These are phyloP conservation scores for Trichoderma sp. DNA, from an alignment of 2,329 filamentous ascomycete species.

Conservation along the genomic window DNA sequence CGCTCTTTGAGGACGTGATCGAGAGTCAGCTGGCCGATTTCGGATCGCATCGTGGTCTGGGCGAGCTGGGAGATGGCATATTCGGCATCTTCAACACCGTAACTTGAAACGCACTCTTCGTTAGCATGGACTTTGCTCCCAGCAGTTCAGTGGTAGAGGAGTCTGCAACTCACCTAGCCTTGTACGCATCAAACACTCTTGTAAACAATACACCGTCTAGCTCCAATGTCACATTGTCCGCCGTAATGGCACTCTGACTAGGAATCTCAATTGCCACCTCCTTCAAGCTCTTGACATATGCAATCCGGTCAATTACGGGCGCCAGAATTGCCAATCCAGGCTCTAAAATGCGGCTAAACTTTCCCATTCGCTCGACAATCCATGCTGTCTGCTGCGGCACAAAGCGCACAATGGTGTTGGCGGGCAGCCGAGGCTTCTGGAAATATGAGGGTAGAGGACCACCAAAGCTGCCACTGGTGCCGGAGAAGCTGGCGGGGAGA, in stretches of 20 bases:
- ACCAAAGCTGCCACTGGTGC: slow-evolving; percentile 25
- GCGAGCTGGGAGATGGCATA: slow-evolving; percentile 98
- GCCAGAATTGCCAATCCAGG: slow-evolving; percentile 86
- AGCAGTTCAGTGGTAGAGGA: too few relatives aligned
- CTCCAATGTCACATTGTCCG: slow-evolving; percentile 96
- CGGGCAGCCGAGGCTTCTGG: slow-evolving; percentile 69
- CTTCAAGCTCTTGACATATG: slow-evolving; percentile 97
- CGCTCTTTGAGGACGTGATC: slow-evolving; percentile 98
- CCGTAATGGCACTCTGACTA: slow-evolving; percentile 95
- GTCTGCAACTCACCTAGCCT: slow-evolving; percentile 67
- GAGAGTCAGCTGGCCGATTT: slow-evolving; percentile 93
- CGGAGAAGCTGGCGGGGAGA: slow-evolving; percentile 33
- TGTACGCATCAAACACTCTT: slow-evolving; percentile 95
- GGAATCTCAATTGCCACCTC: slow-evolving; percentile 96
- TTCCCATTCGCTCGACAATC: slow-evolving; percentile 99
- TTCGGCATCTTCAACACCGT: slow-evolving; percentile 96
- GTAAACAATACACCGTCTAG: slow-evolving; percentile 95
- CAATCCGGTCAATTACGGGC: slow-evolving; percentile 90
- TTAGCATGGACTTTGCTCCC: not conserved
- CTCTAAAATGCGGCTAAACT: slow-evolving; percentile 89
- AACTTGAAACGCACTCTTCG: slow-evolving; percentile 50
- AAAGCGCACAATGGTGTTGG: slow-evolving; percentile 93
- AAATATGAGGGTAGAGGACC: slow-evolving; percentile 68
- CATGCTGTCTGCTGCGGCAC: slow-evolving; percentile 99
- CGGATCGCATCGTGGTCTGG: slow-evolving; percentile 97